Conservation (phyloP, 495 filamentous ascomycete species). For the Penicillium canariense region DNA sequence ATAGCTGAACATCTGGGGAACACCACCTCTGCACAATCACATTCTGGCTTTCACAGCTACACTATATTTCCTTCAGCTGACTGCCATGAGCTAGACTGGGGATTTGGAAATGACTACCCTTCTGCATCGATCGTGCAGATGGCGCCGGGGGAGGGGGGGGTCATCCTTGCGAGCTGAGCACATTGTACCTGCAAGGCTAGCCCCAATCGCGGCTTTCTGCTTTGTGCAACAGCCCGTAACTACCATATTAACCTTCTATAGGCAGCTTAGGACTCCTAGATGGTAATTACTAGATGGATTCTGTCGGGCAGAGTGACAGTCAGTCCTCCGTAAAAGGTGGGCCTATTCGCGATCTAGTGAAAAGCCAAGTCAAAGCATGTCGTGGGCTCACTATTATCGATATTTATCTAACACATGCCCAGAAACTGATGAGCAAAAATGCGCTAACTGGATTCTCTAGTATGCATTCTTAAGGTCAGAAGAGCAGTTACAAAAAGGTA, state of each 20-base stretch:
- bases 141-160: constrained; percentile 2
- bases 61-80: background rate
- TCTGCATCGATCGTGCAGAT: constrained; percentile 10
- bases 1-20: too few relatives aligned
- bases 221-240: constrained; percentile 7
- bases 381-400: too few relatives aligned
- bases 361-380: too few relatives aligned
- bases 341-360: too few relatives aligned
- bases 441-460: too few relatives aligned
- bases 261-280: background rate
- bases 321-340: background rate
- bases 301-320: background rate
- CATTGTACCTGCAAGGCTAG: constrained; percentile 25
- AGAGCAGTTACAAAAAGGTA: too few relatives aligned
- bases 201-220: constrained; percentile 14
- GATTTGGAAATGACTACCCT: background rate
- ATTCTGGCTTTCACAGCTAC: too few relatives aligned
- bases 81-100: background rate
- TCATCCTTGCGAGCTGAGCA: constrained; percentile 18
- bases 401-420: too few relatives aligned
- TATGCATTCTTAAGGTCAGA: too few relatives aligned
- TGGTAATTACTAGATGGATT: background rate
- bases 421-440: too few relatives aligned
- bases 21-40: too few relatives aligned
- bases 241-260: background rate